Evolutionary conservation across 1,139 yeast genomes (phyloP).

Genomic region (Yamadazyma diospyri): DNA sequence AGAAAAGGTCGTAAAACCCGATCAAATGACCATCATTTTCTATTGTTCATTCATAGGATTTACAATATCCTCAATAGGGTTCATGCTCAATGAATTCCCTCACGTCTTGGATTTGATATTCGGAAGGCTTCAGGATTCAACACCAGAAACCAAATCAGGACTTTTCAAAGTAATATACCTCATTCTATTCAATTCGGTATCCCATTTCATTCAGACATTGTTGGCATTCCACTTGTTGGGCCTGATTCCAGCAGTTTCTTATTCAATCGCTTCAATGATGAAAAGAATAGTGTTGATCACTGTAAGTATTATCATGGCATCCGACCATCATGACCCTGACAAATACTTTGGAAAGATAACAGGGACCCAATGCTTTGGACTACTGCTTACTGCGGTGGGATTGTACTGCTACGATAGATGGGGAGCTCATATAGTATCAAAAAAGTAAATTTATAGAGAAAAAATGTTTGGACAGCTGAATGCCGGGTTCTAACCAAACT

Average conservation of each 20-base stretch:
- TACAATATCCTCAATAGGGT: constrained; percentile 29
- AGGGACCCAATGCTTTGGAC: constrained; percentile 27
- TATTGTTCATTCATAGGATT: constrained; percentile 37
- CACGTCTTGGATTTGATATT: constrained; percentile 14
- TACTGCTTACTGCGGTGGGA: constrained; percentile 30
- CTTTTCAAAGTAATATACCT: constrained; percentile 21
- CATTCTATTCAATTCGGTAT: constrained; percentile 29
- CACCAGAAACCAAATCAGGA: constrained; percentile 20
- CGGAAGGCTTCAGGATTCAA: constrained; percentile 14
- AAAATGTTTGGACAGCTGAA: constrained; percentile 45
- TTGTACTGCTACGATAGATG: constrained; percentile 40
- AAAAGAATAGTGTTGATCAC: constrained; percentile 38
- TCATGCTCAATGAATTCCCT: constrained; percentile 29
- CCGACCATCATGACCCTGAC: constrained; percentile 11
- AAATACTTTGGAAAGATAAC: constrained; percentile 29
- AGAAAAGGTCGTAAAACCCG: constrained; percentile 27
- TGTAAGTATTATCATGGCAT: constrained; percentile 28
- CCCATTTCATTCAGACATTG: constrained; percentile 35
- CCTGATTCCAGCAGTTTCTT: constrained; percentile 38
- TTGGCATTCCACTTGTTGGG: constrained; percentile 37
- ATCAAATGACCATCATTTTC: constrained; percentile 36
- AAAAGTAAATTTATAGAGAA: constrained; percentile 14
- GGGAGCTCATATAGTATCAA: constrained; percentile 34
- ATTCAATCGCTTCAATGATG: constrained; percentile 44
- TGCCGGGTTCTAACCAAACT: constrained; percentile 32